Evolutionary conservation across 768 basidiomycete genomes (phyloP).

Genomic region (Psilocybe cyanescens): DNA sequence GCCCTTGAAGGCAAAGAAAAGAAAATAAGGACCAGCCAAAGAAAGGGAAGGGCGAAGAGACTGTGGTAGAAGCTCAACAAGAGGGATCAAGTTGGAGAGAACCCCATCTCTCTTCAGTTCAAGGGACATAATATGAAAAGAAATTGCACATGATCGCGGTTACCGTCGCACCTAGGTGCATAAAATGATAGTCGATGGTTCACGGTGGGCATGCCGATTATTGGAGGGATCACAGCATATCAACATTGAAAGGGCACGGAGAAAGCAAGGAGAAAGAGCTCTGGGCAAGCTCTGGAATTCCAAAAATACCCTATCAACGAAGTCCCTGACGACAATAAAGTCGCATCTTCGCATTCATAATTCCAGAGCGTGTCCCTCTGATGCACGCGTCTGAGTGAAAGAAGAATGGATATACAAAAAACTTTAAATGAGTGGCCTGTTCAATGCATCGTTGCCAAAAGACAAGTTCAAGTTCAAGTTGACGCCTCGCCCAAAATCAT

Average conservation of each 20-base stretch:
- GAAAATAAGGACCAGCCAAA: slow-evolving; percentile 5
- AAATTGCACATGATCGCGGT: slow-evolving; percentile 11
- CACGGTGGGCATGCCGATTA: slow-evolving; percentile 8
- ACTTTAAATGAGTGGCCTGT: too few species aligned
- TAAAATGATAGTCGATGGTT: neutral
- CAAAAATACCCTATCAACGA: neutral
- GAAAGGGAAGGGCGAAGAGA: neutral
- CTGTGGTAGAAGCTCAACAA: neutral
- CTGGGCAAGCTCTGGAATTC: slow-evolving; percentile 1
- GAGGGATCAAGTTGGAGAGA: neutral
- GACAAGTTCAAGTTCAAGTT: neutral
- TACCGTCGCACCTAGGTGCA: slow-evolving; percentile 1
- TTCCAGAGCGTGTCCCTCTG: neutral
- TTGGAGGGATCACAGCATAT: neutral
- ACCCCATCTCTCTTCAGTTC: neutral
- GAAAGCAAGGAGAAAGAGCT: neutral
- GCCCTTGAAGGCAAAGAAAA: slow-evolving; percentile 1
- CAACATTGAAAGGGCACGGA: neutral
- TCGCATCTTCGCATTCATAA: neutral
- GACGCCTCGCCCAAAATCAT: neutral
- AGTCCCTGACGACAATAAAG: neutral
- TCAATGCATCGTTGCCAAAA: too few species aligned
- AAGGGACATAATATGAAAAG: neutral
- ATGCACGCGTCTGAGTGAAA: neutral
- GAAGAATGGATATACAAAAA: neutral